phyloP scores from a whole-genome alignment of 768 basidiomycete species.

The Dioszegia hungarica region DNA sequence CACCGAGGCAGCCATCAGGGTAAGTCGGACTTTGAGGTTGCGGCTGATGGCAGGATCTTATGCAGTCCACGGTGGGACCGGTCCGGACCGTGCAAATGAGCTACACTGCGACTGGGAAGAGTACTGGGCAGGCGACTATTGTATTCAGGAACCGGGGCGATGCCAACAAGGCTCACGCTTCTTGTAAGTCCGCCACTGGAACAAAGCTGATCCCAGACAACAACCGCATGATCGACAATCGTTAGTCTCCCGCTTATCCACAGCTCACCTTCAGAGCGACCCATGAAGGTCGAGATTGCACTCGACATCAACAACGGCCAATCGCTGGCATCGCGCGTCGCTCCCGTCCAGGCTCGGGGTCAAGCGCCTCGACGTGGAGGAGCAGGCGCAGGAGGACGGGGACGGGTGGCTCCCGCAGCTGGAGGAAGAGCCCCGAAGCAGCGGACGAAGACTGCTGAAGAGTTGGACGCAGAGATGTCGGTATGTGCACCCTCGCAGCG shows the following conservation, averaged over 20 bases:
- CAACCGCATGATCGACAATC: conserved; percentile 99
- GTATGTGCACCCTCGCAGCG: conserved; percentile 53
- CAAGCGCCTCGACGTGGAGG: conserved; percentile 51
- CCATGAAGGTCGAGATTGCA: conserved; percentile 98
- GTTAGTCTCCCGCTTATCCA: conserved; percentile 72
- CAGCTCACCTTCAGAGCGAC: conserved; percentile 62
- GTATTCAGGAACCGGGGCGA: conserved; percentile 81
- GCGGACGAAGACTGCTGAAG: conserved; percentile 68
- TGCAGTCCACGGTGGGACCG: conserved; percentile 82
- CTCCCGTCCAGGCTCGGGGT: conserved; percentile 57
- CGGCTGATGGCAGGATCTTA: conserved; percentile 69
- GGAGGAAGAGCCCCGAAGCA: no score
- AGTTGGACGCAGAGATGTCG: conserved; percentile 98
- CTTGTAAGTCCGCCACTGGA: conserved; percentile 53
- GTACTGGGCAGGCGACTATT: conserved; percentile 84
- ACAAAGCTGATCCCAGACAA: conserved; percentile 56
- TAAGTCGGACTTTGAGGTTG: conserved; percentile 50
- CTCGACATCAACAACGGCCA: conserved; percentile 71
- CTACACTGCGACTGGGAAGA: conserved; percentile 77
- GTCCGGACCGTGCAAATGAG: conserved; percentile 76
- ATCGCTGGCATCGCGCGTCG: conserved; percentile 77
- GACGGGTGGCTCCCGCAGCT: no score
- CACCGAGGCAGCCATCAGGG: conserved; percentile 88
- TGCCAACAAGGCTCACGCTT: conserved; percentile 81
- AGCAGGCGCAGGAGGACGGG: conserved; percentile 33